These are phyloP conservation scores for Lycium barbarum DNA, from an alignment of 257 asterid species.

Conservation along the genomic window DNA sequence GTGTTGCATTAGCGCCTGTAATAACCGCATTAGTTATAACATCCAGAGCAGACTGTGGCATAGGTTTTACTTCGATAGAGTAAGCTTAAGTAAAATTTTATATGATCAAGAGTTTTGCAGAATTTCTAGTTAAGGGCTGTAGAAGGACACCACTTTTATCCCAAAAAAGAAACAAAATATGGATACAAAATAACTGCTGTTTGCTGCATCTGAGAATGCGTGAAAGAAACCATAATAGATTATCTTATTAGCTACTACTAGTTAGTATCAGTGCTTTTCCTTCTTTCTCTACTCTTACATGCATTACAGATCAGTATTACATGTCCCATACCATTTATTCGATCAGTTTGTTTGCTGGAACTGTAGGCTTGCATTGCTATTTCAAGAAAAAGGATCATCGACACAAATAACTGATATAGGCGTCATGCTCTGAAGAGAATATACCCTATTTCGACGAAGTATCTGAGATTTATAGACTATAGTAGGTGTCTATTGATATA, in stretches of 20 bases:
- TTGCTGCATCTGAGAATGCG: constrained; percentile 9
- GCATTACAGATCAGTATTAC: not conserved
- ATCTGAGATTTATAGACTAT: not conserved
- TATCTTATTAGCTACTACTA: not conserved
- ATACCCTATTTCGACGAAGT: not conserved
- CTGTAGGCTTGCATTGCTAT: not conserved
- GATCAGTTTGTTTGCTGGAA: not conserved
- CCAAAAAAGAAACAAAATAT: not conserved
- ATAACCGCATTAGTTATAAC: not conserved
- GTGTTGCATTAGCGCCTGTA: constrained; percentile 1
- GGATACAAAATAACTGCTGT: not conserved
- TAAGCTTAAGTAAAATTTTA: constrained; percentile 6
- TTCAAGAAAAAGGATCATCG: not conserved
- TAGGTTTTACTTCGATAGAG: not conserved
- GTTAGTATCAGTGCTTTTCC: not conserved
- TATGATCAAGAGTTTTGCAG: not conserved
- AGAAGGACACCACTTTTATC: not conserved
- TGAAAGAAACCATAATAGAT: not conserved
- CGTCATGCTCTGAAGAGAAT: constrained; percentile 18
- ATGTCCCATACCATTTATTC: not conserved
- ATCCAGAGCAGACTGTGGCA: not conserved
- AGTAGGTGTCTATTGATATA: not conserved
- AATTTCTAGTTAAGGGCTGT: not conserved
- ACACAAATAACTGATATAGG: not conserved
- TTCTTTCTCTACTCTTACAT: not conserved